phyloP scores from a whole-genome alignment of 345 rosid genomes.

The Salix caprea region DNA sequence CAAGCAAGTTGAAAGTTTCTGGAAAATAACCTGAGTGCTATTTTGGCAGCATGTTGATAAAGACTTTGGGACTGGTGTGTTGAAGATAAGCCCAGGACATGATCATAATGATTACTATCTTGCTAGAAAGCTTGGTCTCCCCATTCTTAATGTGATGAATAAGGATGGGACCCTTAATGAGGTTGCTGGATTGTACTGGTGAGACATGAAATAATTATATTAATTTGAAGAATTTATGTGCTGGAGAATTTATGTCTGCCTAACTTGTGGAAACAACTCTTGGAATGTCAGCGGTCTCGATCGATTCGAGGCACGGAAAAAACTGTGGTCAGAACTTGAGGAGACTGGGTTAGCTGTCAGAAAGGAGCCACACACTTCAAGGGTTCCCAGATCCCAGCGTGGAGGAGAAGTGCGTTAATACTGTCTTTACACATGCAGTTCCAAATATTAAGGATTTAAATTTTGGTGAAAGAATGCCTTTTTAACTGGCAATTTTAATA shows the following conservation, averaged over 20 bases:
- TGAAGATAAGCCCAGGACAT: constrained; percentile 99
- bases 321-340: constrained; percentile 91
- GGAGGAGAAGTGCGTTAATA: constrained; percentile 81
- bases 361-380: constrained; percentile 63
- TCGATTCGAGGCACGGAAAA: constrained; percentile 86
- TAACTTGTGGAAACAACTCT: constrained; percentile 14
- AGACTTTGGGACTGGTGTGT: constrained; percentile 97
- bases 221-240: constrained; percentile 6
- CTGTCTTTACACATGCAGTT: constrained; percentile 9
- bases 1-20: not conserved
- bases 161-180: constrained; percentile 93
- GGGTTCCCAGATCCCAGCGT: constrained; percentile 97
- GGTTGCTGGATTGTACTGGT: constrained; percentile 91
- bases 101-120: constrained; percentile 96
- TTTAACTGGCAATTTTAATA: constrained; percentile 13
- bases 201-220: constrained; percentile 22
- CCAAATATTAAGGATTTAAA: constrained; percentile 5
- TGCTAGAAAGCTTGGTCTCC: constrained; percentile 95
- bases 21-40: constrained; percentile 5
- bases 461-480: constrained; percentile 6
- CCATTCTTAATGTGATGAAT: constrained; percentile 93
- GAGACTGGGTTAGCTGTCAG: constrained; percentile 86
- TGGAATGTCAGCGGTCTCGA: constrained; percentile 71
- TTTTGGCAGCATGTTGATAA: constrained; percentile 81
- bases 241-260: constrained; percentile 8